Conservation (phyloP, 2,329 filamentous ascomycete genomes). For the Pseudogymnoascus sp. region DNA sequence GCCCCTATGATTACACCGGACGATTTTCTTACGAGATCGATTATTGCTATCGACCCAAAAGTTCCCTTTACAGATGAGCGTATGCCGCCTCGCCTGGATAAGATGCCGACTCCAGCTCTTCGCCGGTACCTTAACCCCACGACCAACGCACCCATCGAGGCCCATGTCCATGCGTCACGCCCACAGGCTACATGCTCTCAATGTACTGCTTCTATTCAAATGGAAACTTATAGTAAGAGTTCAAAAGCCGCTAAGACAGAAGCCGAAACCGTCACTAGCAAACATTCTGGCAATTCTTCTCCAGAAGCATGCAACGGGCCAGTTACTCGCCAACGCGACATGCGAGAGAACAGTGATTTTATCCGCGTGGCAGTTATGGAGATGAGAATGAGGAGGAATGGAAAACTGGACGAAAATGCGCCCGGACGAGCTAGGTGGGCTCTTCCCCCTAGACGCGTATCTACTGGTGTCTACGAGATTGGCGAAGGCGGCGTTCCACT, state of each 20-base stretch:
- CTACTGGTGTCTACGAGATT: slow-evolving; percentile 48
- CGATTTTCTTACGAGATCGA: slow-evolving; percentile 60
- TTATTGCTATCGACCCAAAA: slow-evolving; percentile 59
- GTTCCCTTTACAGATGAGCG: slow-evolving; percentile 63
- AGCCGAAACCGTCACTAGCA: slow-evolving; percentile 31
- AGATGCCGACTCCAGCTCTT: slow-evolving; percentile 59
- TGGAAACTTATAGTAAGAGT: slow-evolving; percentile 60
- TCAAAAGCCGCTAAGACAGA: slow-evolving; percentile 28
- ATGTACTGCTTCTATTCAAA: slow-evolving; percentile 62
- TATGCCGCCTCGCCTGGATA: slow-evolving; percentile 53
- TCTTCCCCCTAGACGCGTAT: slow-evolving; percentile 55
- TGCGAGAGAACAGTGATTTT: slow-evolving; percentile 64
- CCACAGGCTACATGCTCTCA: slow-evolving; percentile 31
- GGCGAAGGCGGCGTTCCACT: slow-evolving; percentile 51
- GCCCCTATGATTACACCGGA: slow-evolving; percentile 58
- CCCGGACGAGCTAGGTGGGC: slow-evolving; percentile 63
- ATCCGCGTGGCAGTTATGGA: slow-evolving; percentile 66
- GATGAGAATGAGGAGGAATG: slow-evolving; percentile 61
- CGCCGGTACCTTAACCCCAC: slow-evolving; percentile 63
- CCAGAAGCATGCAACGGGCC: slow-evolving; percentile 31
- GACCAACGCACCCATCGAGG: slow-evolving; percentile 41
- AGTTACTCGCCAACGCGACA: slow-evolving; percentile 54
- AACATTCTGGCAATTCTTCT: slow-evolving; percentile 21
- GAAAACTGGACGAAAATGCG: slow-evolving; percentile 58
- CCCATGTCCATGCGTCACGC: slow-evolving; percentile 29